Evolutionary conservation across 352 stramenopile genomes (phyloP).

Genomic region (Globisporangium solare): DNA sequence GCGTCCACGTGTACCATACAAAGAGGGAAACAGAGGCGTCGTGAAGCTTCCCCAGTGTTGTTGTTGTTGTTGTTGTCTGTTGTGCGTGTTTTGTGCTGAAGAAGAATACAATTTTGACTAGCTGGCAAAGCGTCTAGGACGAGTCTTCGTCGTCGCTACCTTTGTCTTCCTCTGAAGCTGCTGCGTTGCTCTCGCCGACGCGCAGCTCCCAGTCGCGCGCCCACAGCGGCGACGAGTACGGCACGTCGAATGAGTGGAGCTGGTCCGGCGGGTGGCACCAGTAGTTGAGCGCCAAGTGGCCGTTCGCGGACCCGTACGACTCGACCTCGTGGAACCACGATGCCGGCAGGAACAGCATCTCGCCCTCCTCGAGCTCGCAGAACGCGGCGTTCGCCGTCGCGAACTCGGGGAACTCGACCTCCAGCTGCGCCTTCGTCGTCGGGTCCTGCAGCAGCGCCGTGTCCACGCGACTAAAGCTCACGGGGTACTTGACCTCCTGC

Average conservation of each 20-base stretch:
- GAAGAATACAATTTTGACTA: conserved; percentile 3
- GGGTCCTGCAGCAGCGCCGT: conserved; percentile 35
- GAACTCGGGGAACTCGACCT: conserved; percentile 57
- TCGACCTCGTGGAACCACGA: conserved; percentile 98
- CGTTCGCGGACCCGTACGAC: conserved; percentile 44
- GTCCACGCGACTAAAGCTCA: conserved; percentile 78
- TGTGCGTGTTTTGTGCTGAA: neutral
- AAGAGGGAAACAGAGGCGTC: neutral
- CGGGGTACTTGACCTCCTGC: conserved; percentile 49
- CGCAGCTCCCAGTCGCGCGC: conserved; percentile 56
- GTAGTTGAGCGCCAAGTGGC: conserved; percentile 87
- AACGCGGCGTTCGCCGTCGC: conserved; percentile 47
- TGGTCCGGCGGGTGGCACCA: conserved; percentile 86
- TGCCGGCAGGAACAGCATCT: conserved; percentile 96
- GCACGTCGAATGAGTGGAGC: conserved; percentile 42
- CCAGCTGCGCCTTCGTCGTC: conserved; percentile 25
- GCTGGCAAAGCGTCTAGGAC: neutral
- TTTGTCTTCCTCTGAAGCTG: neutral
- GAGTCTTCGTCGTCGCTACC: conserved; percentile 9
- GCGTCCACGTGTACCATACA: neutral
- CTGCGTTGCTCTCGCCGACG: conserved; percentile 14
- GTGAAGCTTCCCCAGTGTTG: neutral
- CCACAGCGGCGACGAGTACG: conserved; percentile 83
- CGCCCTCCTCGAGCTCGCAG: conserved; percentile 83
- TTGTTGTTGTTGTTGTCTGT: neutral